Evolutionary conservation across 2,329 filamentous ascomycete genomes (phyloP), one percentile per base, ranked within the genome.

Genomic region (Cadophora gregata): DNA sequence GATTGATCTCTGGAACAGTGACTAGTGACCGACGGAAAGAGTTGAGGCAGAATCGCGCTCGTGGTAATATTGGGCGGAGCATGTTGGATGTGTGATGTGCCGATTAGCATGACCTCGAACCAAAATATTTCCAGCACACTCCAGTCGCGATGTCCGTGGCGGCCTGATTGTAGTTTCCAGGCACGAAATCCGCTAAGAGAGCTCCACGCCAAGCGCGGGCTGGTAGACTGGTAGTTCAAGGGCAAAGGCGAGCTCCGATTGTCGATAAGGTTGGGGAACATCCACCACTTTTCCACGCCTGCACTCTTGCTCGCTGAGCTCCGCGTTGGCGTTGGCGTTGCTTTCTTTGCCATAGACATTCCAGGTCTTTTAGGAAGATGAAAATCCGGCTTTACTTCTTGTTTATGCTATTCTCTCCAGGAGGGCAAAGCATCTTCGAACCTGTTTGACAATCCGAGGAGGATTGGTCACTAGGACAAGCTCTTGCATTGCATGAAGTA

Each of bases 1-100:
- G 81, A 38, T 73, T 74, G 70, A 87, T 79, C 45, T 74, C 60
- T n/a, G 84, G 83, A 27, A 87, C 76, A 50, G 77, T 68, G 74
- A 88, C 85, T 59, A 84, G 71, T 58, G 80, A 79, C 69, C 84
- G 81, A 63, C 78, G 71, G 50, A 66, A 69, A n/a, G 62, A 42
- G 14, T 64, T 64, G 24, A 74, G 62, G 64, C 68, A 67, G 36
- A 61, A 67, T 55, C 69, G 69, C 72, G 74, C 72, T 66, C 74
- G 71, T 62, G 74, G 71, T 61, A 78, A 62, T 59, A 69, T 65
- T 70, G 74, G 72, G 66, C 76, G 75, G 70, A 77, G 73, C 75
- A 78, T 77, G 64, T 48, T 72, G 63, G 64, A 47, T 21, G 42
- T 70, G 65, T 68, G 64, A 65, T 70, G 65, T 53, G 1, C 48